A percentile compares a stretch with the other conserved stretches of the same genome.
Evolutionary conservation across 345 rosid genomes (phyloP).

Genomic region (Populus davidiana): DNA sequence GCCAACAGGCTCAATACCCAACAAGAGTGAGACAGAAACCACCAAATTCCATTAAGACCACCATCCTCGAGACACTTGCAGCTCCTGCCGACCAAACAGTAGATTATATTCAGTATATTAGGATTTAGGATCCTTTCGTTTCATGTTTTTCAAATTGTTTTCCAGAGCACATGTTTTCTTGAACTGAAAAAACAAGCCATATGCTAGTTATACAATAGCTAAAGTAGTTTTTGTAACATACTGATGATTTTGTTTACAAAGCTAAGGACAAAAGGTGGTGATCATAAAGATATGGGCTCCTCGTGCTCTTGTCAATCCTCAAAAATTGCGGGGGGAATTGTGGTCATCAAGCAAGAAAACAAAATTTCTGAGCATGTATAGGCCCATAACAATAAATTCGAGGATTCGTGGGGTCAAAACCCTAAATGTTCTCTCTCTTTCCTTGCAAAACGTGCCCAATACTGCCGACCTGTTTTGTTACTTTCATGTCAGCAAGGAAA

Average conservation of each 20-base stretch:
- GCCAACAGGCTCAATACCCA: neutral
- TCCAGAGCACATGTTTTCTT: too few species aligned
- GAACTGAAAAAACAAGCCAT: too few species aligned
- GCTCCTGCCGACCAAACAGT: neutral
- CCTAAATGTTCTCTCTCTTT: neutral
- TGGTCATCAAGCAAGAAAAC: neutral
- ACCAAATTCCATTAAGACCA: neutral
- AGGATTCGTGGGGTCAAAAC: conserved; percentile 33
- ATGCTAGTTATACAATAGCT: too few species aligned
- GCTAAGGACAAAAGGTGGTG: neutral
- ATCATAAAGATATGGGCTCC: neutral
- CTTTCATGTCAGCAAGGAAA: conserved; percentile 50
- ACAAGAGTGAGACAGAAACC: neutral
- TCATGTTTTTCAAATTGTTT: too few species aligned
- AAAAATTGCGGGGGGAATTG: neutral
- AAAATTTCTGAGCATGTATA: neutral
- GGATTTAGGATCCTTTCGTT: too few species aligned
- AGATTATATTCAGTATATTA: neutral
- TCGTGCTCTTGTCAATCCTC: neutral
- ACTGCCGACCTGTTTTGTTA: conserved; percentile 37
- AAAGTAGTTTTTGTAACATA: too few species aligned
- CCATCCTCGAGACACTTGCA: neutral
- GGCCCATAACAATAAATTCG: neutral
- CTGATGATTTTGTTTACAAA: neutral
- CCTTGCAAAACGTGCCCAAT: conserved; percentile 36